Percentiles rank a stretch among this genome's conserved stretches.
These are phyloP conservation scores for Dictyostelium discoideum DNA, from an alignment of 78 protist species.

Conservation along the genomic window dicty_2.7 NC_007088.5:1863001-1863500, in stretches of 20 bases:
- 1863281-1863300: too few relatives aligned
- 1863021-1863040: background rate
- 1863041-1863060: too few relatives aligned
- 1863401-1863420: background rate
- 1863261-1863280: too few relatives aligned
- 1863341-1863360: too few relatives aligned
- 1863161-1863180: background rate
- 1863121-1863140: background rate
- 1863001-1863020: background rate
- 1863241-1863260: too few relatives aligned
- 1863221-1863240: background rate
- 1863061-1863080: background rate
- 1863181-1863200: background rate
- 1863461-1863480: background rate
- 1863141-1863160: background rate
- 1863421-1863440: too few relatives aligned
- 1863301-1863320: too few relatives aligned
- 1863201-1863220: background rate
- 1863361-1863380: too few relatives aligned
- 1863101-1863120: background rate
- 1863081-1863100: background rate
- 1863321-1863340: too few relatives aligned
- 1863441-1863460: too few relatives aligned
- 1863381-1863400: too few relatives aligned
- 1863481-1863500: slow-evolving; percentile 7